A percentile compares a stretch with the other conserved stretches of the same genome.
Evolutionary conservation across 2,329 filamentous ascomycete genomes (phyloP).

Genomic region (Beauveria pseudobassiana): DNA sequence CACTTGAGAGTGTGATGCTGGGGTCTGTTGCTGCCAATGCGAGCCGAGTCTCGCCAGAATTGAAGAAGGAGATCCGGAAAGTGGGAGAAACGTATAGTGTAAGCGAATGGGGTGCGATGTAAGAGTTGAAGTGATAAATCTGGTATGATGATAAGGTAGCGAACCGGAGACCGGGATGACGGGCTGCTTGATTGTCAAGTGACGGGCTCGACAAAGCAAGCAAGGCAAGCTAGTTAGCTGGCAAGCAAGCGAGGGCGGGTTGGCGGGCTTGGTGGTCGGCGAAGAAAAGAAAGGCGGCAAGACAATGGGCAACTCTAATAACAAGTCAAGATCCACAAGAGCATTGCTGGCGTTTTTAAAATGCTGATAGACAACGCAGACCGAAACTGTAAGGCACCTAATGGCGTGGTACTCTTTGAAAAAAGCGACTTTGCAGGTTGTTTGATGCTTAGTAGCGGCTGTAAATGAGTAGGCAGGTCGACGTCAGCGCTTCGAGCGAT

Average conservation of each 20-base stretch:
- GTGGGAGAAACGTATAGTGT: no score
- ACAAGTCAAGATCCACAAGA: conserved; percentile 1
- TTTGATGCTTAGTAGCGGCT: no score
- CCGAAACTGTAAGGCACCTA: no score
- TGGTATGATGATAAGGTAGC: conserved; percentile 5
- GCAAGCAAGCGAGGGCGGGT: neutral
- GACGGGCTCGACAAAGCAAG: neutral
- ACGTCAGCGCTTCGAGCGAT: no score
- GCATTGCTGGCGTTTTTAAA: neutral
- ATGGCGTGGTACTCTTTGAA: no score
- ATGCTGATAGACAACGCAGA: neutral
- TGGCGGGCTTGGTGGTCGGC: neutral
- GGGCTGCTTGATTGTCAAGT: neutral
- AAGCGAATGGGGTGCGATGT: neutral
- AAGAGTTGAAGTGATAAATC: neutral
- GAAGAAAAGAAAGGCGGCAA: neutral
- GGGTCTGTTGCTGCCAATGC: neutral
- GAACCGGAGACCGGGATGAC: conserved; percentile 4
- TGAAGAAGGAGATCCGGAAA: neutral
- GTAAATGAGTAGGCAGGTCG: no score
- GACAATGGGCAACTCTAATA: neutral
- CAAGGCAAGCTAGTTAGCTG: neutral
- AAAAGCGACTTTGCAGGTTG: no score
- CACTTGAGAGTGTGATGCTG: neutral
- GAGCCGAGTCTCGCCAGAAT: neutral